These are phyloP conservation scores for Verruconis gallopava DNA, from an alignment of 2,329 filamentous ascomycete genomes.

Conservation along the genomic window DNA sequence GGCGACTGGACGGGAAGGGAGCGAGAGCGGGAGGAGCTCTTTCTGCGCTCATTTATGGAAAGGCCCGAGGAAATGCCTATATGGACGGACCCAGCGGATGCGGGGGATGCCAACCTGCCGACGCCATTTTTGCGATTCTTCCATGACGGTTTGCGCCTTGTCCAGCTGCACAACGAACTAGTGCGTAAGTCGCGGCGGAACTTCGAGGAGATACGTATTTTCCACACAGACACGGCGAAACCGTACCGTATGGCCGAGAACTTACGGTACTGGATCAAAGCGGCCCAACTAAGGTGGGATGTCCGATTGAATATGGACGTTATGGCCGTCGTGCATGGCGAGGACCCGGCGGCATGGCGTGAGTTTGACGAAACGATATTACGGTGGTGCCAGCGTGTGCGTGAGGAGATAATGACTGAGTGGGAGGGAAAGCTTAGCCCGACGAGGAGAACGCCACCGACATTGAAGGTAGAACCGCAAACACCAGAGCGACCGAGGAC, in stretches of 20 bases:
- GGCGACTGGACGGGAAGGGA: conserved; percentile 63
- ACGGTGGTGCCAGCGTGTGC: conserved; percentile 69
- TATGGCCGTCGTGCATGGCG: conserved; percentile 68
- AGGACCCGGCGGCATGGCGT: conserved; percentile 54
- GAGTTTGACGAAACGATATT: conserved; percentile 74
- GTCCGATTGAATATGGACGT: conserved; percentile 70
- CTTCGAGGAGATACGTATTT: conserved; percentile 79
- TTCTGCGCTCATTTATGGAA: conserved; percentile 59
- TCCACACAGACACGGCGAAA: conserved; percentile 86
- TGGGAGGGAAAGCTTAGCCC: conserved; percentile 36
- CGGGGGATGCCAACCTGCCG: conserved; percentile 45
- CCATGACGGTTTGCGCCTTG: conserved; percentile 66
- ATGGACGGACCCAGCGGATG: conserved; percentile 46
- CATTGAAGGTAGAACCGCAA: conserved; percentile 22
- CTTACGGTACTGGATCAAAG: conserved; percentile 90
- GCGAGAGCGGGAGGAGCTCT: conserved; percentile 66
- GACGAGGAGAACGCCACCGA: conserved; percentile 22
- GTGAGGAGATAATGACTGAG: conserved; percentile 71
- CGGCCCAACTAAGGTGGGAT: conserved; percentile 88
- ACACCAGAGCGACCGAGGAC: neutral
- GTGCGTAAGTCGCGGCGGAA: conserved; percentile 73
- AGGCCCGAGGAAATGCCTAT: conserved; percentile 8
- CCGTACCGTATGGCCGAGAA: conserved; percentile 92
- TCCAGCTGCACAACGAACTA: conserved; percentile 79
- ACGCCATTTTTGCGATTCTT: conserved; percentile 63